A percentile compares a stretch with the other conserved stretches of the same genome.
Evolutionary conservation across 202 grass and related monocot genomes (phyloP).

Genomic region (Hordeum pubiflorum): DNA sequence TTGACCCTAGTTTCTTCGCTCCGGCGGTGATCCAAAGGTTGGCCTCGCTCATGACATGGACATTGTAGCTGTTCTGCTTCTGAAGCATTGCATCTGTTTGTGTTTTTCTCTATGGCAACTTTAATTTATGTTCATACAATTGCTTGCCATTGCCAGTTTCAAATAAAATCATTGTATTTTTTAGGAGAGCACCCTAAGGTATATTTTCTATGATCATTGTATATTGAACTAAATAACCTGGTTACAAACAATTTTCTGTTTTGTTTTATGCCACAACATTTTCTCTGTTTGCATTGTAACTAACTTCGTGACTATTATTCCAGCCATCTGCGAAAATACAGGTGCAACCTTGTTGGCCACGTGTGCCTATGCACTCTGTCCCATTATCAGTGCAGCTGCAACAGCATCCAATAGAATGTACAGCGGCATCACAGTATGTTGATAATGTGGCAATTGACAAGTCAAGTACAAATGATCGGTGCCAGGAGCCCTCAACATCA

Average conservation of each 20-base stretch:
- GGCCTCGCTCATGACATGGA: too few relatives aligned
- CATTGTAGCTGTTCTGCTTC: neutral
- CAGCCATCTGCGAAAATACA: slow-evolving; percentile 76
- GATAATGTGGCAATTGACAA: slow-evolving; percentile 46
- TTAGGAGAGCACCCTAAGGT: too few relatives aligned
- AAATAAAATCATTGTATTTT: neutral
- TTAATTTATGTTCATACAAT: neutral
- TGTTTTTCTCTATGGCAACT: neutral
- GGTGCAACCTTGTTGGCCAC: slow-evolving; percentile 91
- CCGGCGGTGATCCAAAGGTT: too few relatives aligned
- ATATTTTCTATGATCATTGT: neutral
- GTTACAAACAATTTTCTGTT: neutral
- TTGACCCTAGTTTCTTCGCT: too few relatives aligned
- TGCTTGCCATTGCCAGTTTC: neutral
- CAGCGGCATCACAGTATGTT: slow-evolving; percentile 37
- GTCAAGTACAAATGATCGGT: slow-evolving; percentile 42
- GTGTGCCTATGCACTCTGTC: slow-evolving; percentile 70
- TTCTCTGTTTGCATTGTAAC: neutral
- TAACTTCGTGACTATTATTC: slow-evolving; percentile 19
- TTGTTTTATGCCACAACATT: neutral
- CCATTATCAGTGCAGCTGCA: slow-evolving; percentile 70
- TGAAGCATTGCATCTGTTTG: neutral
- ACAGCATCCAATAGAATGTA: slow-evolving; percentile 64
- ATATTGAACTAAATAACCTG: neutral
- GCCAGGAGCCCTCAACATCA: slow-evolving; percentile 41